A percentile compares a stretch with the other conserved stretches of the same genome.
phyloP scores from a whole-genome alignment of 2,329 filamentous ascomycete species.

The Alternaria gansuensis region DNA sequence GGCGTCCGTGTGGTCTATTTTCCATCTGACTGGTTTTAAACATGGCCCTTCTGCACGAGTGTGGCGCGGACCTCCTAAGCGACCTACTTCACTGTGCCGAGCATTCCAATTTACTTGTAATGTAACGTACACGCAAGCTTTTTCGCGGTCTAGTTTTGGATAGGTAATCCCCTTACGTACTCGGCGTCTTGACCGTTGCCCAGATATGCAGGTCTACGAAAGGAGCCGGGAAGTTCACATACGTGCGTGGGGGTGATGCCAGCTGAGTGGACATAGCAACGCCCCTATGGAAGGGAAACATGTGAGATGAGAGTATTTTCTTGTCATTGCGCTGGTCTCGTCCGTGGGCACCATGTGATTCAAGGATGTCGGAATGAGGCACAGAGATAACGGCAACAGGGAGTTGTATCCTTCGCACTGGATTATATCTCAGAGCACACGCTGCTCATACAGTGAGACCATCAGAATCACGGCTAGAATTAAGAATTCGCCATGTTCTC shows the following conservation, averaged over 20 bases:
- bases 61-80: background rate
- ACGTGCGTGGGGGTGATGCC: background rate
- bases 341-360: background rate
- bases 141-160: background rate
- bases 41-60: background rate
- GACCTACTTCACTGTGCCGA: background rate
- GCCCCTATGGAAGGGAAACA: background rate
- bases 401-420: background rate
- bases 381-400: background rate
- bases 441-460: background rate
- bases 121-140: conserved; percentile 1
- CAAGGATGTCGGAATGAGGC: background rate
- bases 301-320: background rate
- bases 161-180: background rate
- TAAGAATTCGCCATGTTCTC: background rate
- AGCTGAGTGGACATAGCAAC: background rate
- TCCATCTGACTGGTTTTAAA: background rate
- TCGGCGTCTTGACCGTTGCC: background rate
- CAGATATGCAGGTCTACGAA: background rate
- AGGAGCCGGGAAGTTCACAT: background rate
- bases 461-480: no score
- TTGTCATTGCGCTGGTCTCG: no score
- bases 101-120: background rate
- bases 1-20: background rate
- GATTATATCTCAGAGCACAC: background rate